A percentile compares a stretch with the other conserved stretches of the same genome.
Evolutionary conservation across 257 asterid genomes (phyloP).

Genomic region (Solanum chmielewskii): DNA sequence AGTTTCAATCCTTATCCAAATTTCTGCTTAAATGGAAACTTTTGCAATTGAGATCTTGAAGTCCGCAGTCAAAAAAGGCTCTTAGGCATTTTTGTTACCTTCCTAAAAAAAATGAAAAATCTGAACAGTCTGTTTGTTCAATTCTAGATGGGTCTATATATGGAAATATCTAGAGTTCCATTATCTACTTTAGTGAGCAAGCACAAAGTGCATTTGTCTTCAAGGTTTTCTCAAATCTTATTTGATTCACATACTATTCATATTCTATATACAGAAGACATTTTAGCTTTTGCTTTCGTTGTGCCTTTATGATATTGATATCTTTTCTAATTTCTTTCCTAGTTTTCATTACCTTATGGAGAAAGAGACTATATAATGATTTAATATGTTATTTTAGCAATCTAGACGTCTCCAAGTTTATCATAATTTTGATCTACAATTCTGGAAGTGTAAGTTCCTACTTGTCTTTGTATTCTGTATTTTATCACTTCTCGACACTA

Average conservation of each 20-base stretch:
- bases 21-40: background rate
- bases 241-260: background rate
- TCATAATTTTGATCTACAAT: no score
- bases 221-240: background rate
- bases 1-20: background rate
- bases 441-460: no score
- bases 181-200: background rate
- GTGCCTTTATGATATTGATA: background rate
- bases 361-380: background rate
- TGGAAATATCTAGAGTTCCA: background rate
- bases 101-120: background rate
- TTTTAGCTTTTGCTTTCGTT: background rate
- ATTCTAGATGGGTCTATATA: background rate
- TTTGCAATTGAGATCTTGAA: background rate
- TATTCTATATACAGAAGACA: background rate
- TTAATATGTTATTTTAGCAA: background rate
- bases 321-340: background rate
- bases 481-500: no score
- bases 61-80: background rate
- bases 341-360: background rate
- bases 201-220: background rate
- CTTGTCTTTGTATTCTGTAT: no score
- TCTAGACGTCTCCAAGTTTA: no score
- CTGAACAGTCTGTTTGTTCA: background rate
- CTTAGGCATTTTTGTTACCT: background rate